phyloP scores from a whole-genome alignment of 2,329 filamentous ascomycete species.

The Colletotrichum sp. region DNA sequence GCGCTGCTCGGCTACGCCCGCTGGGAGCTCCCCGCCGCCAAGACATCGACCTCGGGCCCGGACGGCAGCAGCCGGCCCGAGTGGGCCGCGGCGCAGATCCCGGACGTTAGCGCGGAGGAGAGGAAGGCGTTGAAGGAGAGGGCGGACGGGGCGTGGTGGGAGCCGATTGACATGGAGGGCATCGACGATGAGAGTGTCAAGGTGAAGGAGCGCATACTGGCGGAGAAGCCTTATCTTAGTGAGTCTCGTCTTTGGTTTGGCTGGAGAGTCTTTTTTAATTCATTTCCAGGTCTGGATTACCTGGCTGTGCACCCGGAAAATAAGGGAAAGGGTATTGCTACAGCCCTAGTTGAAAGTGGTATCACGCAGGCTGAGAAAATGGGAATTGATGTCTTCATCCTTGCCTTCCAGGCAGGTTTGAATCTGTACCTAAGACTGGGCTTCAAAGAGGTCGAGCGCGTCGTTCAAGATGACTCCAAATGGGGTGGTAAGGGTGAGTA shows the following conservation, averaged over 20 bases:
- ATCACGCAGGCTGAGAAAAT: conserved; percentile 26
- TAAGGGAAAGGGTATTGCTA: conserved; percentile 29
- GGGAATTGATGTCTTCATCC: conserved; percentile 27
- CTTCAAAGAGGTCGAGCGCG: conserved; percentile 25
- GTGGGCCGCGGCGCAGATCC: conserved; percentile 19
- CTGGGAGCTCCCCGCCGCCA: conserved; percentile 24
- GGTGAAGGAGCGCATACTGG: conserved; percentile 14
- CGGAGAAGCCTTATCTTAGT: conserved; percentile 18
- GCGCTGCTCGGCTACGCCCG: conserved; percentile 26
- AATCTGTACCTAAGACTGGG: conserved; percentile 28
- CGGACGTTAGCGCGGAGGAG: conserved; percentile 18
- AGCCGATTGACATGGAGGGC: conserved; percentile 1
- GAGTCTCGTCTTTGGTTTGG: background rate
- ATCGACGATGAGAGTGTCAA: background rate
- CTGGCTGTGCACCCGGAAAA: conserved; percentile 33
- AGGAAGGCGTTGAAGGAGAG: background rate
- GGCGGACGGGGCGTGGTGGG: conserved; percentile 12
- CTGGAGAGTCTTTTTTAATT: background rate
- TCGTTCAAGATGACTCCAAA: conserved; percentile 29
- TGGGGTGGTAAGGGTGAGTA: background rate
- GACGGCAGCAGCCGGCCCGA: background rate
- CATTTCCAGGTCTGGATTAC: conserved; percentile 25
- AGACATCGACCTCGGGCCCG: background rate
- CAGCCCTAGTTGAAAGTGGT: conserved; percentile 28
- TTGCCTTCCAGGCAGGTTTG: conserved; percentile 24